Evolutionary conservation across 2,329 filamentous ascomycete genomes (phyloP).

Genomic region (Ilyonectria mors-panacis): DNA sequence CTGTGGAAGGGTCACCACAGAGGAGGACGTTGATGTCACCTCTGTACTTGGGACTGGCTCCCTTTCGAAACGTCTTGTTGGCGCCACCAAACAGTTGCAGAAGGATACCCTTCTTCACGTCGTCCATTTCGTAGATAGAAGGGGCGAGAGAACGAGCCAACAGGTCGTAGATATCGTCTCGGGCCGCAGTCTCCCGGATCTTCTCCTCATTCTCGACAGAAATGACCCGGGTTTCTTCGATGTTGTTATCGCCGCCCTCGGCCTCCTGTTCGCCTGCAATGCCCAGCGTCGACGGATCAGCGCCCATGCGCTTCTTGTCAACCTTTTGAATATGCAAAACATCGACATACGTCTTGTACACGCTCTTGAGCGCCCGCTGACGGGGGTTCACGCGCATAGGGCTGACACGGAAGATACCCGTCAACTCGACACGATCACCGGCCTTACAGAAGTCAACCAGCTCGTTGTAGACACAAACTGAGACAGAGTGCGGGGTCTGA

Average conservation of each 20-base stretch:
- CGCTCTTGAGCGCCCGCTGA: slow-evolving; percentile 91
- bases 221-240: slow-evolving; percentile 88
- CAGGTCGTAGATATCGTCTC: slow-evolving; percentile 93
- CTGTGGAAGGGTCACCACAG: slow-evolving; percentile 95
- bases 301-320: slow-evolving; percentile 93
- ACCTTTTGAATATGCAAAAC: slow-evolving; percentile 96
- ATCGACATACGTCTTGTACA: slow-evolving; percentile 99
- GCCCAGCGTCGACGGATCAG: slow-evolving; percentile 90
- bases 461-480: slow-evolving; percentile 96
- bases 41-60: slow-evolving; percentile 93
- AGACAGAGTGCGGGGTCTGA: slow-evolving; percentile 97
- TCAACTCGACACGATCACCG: slow-evolving; percentile 95
- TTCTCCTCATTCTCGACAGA: slow-evolving; percentile 89
- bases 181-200: slow-evolving; percentile 84
- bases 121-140: slow-evolving; percentile 97
- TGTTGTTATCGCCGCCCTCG: slow-evolving; percentile 77
- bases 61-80: slow-evolving; percentile 98
- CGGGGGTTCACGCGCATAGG: slow-evolving; percentile 95
- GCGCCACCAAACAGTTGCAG: slow-evolving; percentile 97
- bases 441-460: slow-evolving; percentile 98
- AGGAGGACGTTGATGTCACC: slow-evolving; percentile 98
- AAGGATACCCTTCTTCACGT: slow-evolving; percentile 98
- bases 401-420: slow-evolving; percentile 96
- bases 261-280: slow-evolving; percentile 79
- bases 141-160: slow-evolving; percentile 92